These are phyloP conservation scores for Sugiyamaella paludigena DNA, from an alignment of 1,139 yeast species.

Conservation along the genomic window DNA sequence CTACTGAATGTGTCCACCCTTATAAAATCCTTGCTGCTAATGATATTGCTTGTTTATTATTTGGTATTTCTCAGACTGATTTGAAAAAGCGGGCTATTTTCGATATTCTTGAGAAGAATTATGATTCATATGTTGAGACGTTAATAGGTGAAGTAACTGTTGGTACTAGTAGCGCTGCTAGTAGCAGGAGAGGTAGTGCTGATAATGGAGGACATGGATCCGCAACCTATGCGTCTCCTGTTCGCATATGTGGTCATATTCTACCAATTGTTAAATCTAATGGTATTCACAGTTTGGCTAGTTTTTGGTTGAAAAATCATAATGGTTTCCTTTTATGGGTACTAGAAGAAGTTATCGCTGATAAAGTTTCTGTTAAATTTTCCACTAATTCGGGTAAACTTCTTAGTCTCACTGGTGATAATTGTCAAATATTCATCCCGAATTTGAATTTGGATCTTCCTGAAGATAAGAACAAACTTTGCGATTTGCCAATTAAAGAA, in stretches of 20 bases:
- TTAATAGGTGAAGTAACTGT: slow-evolving; percentile 8
- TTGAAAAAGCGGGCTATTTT: slow-evolving; percentile 62
- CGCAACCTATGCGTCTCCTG: slow-evolving; percentile 24
- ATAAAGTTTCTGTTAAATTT: slow-evolving; percentile 62
- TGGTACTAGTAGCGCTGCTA: not conserved
- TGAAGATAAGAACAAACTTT: slow-evolving; percentile 4
- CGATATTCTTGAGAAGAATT: slow-evolving; percentile 75
- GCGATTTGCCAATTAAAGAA: slow-evolving; percentile 11
- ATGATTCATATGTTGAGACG: slow-evolving; percentile 31
- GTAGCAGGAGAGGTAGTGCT: too few relatives aligned
- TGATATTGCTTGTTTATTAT: slow-evolving; percentile 83
- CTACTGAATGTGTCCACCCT: slow-evolving; percentile 72
- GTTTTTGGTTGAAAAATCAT: slow-evolving; percentile 71
- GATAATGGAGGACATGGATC: slow-evolving; percentile 4
- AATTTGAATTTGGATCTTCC: slow-evolving; percentile 12
- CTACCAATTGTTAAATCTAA: slow-evolving; percentile 49
- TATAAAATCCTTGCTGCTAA: slow-evolving; percentile 83
- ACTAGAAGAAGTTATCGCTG: slow-evolving; percentile 85
- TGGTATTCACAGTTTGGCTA: slow-evolving; percentile 37
- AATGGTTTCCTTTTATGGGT: slow-evolving; percentile 73
- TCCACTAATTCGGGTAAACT: slow-evolving; percentile 33
- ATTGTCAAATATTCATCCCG: slow-evolving; percentile 21
- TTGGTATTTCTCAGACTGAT: slow-evolving; percentile 71
- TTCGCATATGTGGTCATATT: slow-evolving; percentile 56
- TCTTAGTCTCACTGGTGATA: slow-evolving; percentile 22